Evolutionary conservation across 768 basidiomycete species (phyloP), one percentile per base, ranked within the genome.

Genomic region (Phaffia tasmanica): DNA sequence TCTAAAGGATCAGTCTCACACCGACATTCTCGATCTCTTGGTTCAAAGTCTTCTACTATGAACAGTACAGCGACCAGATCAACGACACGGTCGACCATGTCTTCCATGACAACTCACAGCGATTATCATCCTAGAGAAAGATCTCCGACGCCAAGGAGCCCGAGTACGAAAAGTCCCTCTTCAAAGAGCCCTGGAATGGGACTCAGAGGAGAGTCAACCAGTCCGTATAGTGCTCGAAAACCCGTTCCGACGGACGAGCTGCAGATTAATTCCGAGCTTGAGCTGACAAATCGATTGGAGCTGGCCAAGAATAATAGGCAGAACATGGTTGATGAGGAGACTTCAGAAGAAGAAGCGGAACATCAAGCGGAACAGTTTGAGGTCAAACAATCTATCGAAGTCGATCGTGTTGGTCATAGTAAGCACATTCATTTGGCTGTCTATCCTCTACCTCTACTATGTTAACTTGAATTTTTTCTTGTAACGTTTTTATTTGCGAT

Each of bases 201-300:
- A 87, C 86, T 75, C 86, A 87, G 21, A 81, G 82, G 65, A 82
- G 86, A 58, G 85, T 85, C 19, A 82, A 81, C 69, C 86, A 88
- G 46, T 85, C 84, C 16, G 81, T 82, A 32, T 83, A 84, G 1
- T 87, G 86, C 2, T 72, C 74, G 30, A 42, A 48, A 78, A 74
- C 61, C 75, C 73, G 68, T 75, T 75, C 29, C 76, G 82, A 55
- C 80, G 72, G 81, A 72, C 73, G 80, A 75, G 77, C 74, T 72
- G 55, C 16, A 70, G 32, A 79, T 79, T 70, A 82, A 81, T 3
- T 71, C 71, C 18, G 70, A 66, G 73, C 74, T 56, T 75, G 87
- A 93, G 73, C 79, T 94, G 62, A 81, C 85, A 25, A 80, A 83
- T 78, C 85, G 86, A 57, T 77, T 95, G 61, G 88, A 88, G 69